Evolutionary conservation across 139 green algal species (phyloP).

Genomic region (Gonium pectorale): DNA sequence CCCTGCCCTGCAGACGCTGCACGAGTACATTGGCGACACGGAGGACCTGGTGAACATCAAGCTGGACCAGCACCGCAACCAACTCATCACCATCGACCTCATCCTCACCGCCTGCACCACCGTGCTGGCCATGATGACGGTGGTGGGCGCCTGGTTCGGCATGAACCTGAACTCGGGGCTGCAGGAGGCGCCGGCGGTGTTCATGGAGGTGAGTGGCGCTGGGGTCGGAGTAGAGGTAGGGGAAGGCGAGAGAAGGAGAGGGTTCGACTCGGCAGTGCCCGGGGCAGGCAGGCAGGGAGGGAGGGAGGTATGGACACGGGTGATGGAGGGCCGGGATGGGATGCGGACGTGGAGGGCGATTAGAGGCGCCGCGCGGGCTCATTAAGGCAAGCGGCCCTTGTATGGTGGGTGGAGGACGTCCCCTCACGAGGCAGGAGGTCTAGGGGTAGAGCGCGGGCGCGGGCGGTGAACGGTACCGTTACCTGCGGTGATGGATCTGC

Average conservation of each 20-base stretch:
- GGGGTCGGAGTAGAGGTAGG: background rate
- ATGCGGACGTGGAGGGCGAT: too few species aligned
- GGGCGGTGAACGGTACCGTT: too few species aligned
- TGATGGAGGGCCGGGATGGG: too few species aligned
- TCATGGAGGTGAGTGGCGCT: slow-evolving; percentile 46
- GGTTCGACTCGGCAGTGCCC: too few species aligned
- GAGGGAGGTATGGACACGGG: too few species aligned
- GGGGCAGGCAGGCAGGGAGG: too few species aligned
- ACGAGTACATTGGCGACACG: slow-evolving; percentile 70
- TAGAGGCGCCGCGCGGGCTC: too few species aligned
- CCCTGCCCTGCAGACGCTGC: slow-evolving; percentile 51
- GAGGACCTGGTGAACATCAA: slow-evolving; percentile 89
- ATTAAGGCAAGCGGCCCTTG: too few species aligned
- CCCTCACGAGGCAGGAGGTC: too few species aligned
- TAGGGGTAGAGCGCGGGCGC: too few species aligned
- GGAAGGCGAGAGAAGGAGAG: background rate
- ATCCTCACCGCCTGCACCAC: slow-evolving; percentile 80
- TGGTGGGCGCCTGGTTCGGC: slow-evolving; percentile 77
- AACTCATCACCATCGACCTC: slow-evolving; percentile 86
- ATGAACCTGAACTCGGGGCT: slow-evolving; percentile 90
- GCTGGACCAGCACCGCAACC: slow-evolving; percentile 90
- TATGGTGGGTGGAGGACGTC: too few species aligned
- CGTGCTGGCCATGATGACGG: slow-evolving; percentile 45
- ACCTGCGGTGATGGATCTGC: too few species aligned
- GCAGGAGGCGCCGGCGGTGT: slow-evolving; percentile 42